Base-by-base conservation (phyloP, 495 filamentous ascomycete species). In the Tricharina praecox region DNA sequence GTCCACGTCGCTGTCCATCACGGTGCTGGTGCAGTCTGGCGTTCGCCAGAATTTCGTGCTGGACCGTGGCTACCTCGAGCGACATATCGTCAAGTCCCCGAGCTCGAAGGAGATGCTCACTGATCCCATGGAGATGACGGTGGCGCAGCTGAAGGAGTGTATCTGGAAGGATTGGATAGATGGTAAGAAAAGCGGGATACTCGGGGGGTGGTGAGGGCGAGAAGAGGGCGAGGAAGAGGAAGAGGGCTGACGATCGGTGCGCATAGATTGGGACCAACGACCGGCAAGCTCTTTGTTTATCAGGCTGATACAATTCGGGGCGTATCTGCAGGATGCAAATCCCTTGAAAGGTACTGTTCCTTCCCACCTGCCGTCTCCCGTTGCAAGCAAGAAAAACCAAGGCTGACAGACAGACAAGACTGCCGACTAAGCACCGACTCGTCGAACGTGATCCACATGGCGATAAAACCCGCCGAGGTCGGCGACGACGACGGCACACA, bases 61-160 rank as follows among this genome's bases (percentile, higher is more conserved):
- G 74, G 78, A 51, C 71, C 85, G 4, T 62, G 43, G 39, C 62
- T 55, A 68, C 56, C 20, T 95, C 81, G 85, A 82, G 76, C 54
- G 71, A 68, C 49, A 61, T 45, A 45, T 47, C 9, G 51, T 59
- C 7, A 59, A 50, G 20, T 30, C 34, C 19, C n/a, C 28, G 36
- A 33, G 20, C 43, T 25, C 50, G 50, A 21, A 58, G 53, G 51
- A n/a, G 55, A 58, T 16, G 23, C 43, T 55, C 25, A 52, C 21
- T 13, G 58, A 61, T 48, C 58, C 58, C 10, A 38, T 61, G 13
- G 53, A 60, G 34, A 61, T 61, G 53, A 61, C 46, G 11, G 58
- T 61, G 37, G 51, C 35, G 39, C 53, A 61, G 51, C 34, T 61
- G 32, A 61, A 61, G 49, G 58, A 61, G 39, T 61, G 58, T 45